Base-by-base conservation (phyloP, 164 flowering plant species). In the Liquidambar formosana region DNA sequence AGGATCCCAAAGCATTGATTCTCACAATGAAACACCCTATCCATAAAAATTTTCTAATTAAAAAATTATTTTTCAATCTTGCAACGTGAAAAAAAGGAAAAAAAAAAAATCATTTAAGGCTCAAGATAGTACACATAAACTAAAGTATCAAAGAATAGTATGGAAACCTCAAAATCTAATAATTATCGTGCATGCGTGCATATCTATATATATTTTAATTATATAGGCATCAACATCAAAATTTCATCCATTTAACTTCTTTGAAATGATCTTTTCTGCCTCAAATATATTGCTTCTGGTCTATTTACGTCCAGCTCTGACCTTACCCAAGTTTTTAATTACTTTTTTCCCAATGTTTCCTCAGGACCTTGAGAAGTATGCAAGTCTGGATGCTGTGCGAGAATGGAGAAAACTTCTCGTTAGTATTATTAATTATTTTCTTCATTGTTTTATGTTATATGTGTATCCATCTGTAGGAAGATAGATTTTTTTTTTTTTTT, bases 331-430 rank as follows among this genome's bases (percentile, higher is more conserved):
- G 21, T 59, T 27, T 23, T 14, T 66, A 33, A 19, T 28, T 41
- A 63, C 56, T 65, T 64, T 8, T 15, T 66, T 70, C 33, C 27
- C 5, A 41, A 27, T 28, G 13, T 12, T 19, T 59, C 23, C 48
- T 65, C 86, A 94, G 99, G 97, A 94, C 76, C 96, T 94, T 70
- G 90, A 90, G 79, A 87, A 84, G 78, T 84, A 87, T 76, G 99
- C 84, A 52, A 79, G 97, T 68, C 78, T 78, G 46, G 77, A 92
- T 73, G 92, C 97, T 54, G 94, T 82, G 53, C 70, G 65, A 58
- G 99, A 94, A 76, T 94, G 99, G 99, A 74, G 75, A 78, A 91
- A 86, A 65, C 99, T 94, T 80, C 93, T 94, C 41, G 99, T 91
- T 64, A 78, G 93, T 85, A 57, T 70, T 41, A 25, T 25, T 57